A percentile compares a stretch with the other conserved stretches of the same genome.
Conservation (phyloP, 2,329 filamentous ascomycete genomes). For the Fusarium pseudograminearum region DNA sequence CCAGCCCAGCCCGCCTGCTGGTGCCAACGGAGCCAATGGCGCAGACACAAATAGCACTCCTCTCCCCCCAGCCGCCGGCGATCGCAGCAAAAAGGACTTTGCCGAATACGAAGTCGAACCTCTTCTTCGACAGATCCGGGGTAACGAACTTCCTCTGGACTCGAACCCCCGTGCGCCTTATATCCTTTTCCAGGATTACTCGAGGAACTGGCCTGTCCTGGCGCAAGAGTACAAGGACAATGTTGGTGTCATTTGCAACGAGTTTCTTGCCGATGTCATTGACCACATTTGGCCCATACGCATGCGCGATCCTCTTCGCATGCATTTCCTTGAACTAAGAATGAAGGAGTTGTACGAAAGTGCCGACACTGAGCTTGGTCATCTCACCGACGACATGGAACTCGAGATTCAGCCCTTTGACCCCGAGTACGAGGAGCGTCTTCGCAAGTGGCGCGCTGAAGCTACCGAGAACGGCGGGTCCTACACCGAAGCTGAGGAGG, state of each 20-base stretch:
- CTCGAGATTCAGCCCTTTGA: conserved; percentile 66
- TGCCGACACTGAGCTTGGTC: conserved; percentile 60
- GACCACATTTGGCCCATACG: conserved; percentile 63
- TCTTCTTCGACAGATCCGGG: conserved; percentile 62
- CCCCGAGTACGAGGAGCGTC: conserved; percentile 64
- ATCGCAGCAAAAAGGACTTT: conserved; percentile 61
- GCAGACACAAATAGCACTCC: conserved; percentile 27
- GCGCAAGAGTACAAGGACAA: conserved; percentile 68
- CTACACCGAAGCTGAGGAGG: conserved; percentile 65
- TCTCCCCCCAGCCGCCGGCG: conserved; percentile 50
- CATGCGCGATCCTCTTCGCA: conserved; percentile 64
- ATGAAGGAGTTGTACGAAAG: conserved; percentile 61
- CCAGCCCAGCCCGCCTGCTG: conserved; percentile 39
- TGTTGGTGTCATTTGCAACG: conserved; percentile 65
- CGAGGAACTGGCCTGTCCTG: conserved; percentile 64
- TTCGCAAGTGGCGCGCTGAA: conserved; percentile 60
- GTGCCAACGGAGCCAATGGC: conserved; percentile 34
- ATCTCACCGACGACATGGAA: conserved; percentile 63
- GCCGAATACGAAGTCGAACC: conserved; percentile 62
- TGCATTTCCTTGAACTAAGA: conserved; percentile 62
- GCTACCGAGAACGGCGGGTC: conserved; percentile 58
- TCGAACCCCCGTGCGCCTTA: conserved; percentile 66
- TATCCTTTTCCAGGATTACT: conserved; percentile 66
- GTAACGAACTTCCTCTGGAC: conserved; percentile 65
- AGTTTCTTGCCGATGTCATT: conserved; percentile 65